A percentile compares a stretch with the other conserved stretches of the same genome.
Evolutionary conservation across 179 eudicot genomes (phyloP).

Genomic region (Silene noctiflora): DNA sequence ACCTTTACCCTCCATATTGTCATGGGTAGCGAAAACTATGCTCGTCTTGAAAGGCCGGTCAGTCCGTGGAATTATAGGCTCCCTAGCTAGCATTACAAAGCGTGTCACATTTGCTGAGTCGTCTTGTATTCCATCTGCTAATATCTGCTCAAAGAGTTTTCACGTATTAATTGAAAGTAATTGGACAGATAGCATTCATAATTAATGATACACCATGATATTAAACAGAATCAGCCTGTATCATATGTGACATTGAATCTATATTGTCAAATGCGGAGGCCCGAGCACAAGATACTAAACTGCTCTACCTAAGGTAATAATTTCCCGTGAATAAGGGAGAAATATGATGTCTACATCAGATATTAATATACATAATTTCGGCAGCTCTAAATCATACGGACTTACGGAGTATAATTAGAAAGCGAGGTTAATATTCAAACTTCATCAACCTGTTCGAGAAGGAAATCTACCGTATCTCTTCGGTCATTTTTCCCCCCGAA

Average conservation of each 20-base stretch:
- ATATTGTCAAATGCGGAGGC: not conserved
- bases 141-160: conserved; percentile 29
- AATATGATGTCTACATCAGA: not conserved
- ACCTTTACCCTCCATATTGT: conserved; percentile 44
- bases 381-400: not conserved
- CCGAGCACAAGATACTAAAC: not conserved
- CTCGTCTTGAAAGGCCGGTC: conserved; percentile 71
- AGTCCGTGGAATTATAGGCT: conserved; percentile 58
- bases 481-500: not conserved
- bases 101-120: conserved; percentile 67
- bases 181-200: not conserved
- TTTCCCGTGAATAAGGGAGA: not conserved
- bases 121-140: conserved; percentile 83
- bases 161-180: not conserved
- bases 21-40: conserved; percentile 59
- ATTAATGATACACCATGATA: not conserved
- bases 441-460: conserved; percentile 1
- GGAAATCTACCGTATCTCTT: not conserved
- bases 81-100: conserved; percentile 67
- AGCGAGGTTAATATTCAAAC: not conserved
- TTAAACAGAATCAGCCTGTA: no score
- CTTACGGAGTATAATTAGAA: not conserved
- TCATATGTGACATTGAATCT: not conserved
- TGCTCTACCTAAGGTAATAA: not conserved
- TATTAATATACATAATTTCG: no score